These are phyloP conservation scores for Fusarium devonianum DNA, from an alignment of 2,329 filamentous ascomycete species.

Conservation along the genomic window DNA sequence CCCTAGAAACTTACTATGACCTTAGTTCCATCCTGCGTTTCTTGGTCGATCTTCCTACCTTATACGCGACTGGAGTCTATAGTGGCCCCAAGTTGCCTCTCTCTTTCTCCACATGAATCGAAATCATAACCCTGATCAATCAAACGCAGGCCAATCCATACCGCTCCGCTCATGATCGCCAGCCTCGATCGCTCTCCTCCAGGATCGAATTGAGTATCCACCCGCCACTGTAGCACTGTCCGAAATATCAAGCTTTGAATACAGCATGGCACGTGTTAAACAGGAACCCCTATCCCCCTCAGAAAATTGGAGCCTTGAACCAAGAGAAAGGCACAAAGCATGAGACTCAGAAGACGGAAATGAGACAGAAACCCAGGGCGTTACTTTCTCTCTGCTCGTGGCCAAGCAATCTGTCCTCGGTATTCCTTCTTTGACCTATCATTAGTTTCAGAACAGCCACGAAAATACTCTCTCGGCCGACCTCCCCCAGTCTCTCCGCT, in stretches of 20 bases:
- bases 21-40: no score
- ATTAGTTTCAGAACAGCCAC: slow-evolving; percentile 26
- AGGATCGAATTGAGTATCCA: not conserved
- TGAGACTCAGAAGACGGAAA: not conserved
- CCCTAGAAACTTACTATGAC: no score
- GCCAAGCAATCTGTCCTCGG: slow-evolving; percentile 10
- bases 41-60: no score
- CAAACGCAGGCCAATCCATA: slow-evolving; percentile 11
- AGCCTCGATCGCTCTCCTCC: slow-evolving; percentile 23
- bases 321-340: slow-evolving; percentile 17
- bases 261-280: slow-evolving; percentile 33
- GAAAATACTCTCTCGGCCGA: slow-evolving; percentile 32
- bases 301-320: slow-evolving; percentile 23
- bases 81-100: no score
- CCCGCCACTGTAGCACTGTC: slow-evolving; percentile 9
- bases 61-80: no score
- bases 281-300: slow-evolving; percentile 27
- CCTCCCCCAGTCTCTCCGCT: slow-evolving; percentile 19
- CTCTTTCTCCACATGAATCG: no score
- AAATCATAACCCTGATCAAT: slow-evolving; percentile 4
- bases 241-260: slow-evolving; percentile 17
- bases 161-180: slow-evolving; percentile 20
- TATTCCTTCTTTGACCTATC: slow-evolving; percentile 11
- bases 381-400: no score
- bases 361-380: slow-evolving; percentile 9